These are phyloP conservation scores for Acanthamoeba culbertsoni DNA, from an alignment of 208 protist species.

Conservation along the genomic window DNA sequence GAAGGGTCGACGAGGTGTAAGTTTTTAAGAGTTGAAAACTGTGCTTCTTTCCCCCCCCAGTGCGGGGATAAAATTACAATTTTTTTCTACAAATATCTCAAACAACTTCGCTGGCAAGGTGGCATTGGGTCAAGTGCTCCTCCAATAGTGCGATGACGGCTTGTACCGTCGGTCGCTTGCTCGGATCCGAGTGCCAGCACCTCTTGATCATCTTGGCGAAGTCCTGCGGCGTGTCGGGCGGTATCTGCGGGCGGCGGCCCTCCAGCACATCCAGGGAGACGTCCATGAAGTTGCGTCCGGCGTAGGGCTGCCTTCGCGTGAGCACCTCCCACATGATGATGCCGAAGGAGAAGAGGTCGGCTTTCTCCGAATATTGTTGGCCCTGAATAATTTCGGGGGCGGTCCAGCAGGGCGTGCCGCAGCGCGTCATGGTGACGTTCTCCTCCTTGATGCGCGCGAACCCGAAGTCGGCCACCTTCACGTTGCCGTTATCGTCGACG, in stretches of 20 bases:
- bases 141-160: background rate
- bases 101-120: background rate
- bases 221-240: background rate
- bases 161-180: background rate
- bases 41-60: too few species aligned
- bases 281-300: slow-evolving; percentile 8
- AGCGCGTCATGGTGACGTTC: slow-evolving; percentile 34
- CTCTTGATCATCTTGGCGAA: background rate
- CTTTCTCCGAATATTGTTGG: slow-evolving; percentile 18
- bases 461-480: slow-evolving; percentile 42
- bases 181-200: background rate
- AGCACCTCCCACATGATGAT: slow-evolving; percentile 1
- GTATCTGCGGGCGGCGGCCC: background rate
- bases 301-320: background rate
- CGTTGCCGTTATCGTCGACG: slow-evolving; percentile 39
- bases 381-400: background rate
- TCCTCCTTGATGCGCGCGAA: slow-evolving; percentile 46
- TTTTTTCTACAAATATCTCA: too few species aligned
- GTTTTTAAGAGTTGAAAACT: too few species aligned
- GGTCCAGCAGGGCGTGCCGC: slow-evolving; percentile 49
- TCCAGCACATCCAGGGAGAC: background rate
- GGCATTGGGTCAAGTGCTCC: background rate
- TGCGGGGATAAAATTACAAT: too few species aligned
- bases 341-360: background rate
- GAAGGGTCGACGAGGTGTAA: background rate